A percentile compares a stretch with the other conserved stretches of the same genome.
Conservation (phyloP, 331 rosid genomes). For the Quercus phellos region DNA sequence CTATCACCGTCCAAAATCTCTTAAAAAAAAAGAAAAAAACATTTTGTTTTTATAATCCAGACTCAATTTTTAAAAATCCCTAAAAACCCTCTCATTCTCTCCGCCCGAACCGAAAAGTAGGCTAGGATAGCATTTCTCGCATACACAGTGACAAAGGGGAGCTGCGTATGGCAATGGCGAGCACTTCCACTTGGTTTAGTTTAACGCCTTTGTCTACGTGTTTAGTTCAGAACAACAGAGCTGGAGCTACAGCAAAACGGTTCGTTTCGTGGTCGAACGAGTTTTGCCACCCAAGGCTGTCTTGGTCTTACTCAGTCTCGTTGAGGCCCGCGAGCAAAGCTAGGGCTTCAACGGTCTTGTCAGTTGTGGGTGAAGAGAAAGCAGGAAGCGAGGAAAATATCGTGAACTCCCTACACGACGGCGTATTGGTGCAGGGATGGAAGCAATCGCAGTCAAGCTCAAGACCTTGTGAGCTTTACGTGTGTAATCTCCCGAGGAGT, state of each 20-base stretch:
- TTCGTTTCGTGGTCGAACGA: not conserved
- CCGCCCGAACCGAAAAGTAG: no score
- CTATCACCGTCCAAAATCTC: no score
- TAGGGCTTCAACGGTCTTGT: slow-evolving; percentile 16
- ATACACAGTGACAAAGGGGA: not conserved
- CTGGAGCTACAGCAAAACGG: not conserved
- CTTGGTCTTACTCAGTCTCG: not conserved
- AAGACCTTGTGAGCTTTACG: slow-evolving; percentile 51
- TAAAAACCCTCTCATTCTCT: no score
- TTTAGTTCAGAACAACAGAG: not conserved
- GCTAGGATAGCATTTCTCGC: no score
- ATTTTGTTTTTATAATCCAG: no score
- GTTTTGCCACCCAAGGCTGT: not conserved
- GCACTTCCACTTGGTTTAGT: slow-evolving; percentile 1
- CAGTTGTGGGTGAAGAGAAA: slow-evolving; percentile 20
- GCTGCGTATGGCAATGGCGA: slow-evolving; percentile 8
- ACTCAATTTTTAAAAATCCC: no score
- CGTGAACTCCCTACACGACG: slow-evolving; percentile 12
- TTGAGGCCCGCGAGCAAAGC: not conserved
- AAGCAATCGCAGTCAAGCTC: slow-evolving; percentile 5
- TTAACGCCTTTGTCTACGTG: slow-evolving; percentile 10
- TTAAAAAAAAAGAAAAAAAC: no score
- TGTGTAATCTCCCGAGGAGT: slow-evolving; percentile 64
- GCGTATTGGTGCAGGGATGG: slow-evolving; percentile 13
- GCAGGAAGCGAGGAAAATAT: not conserved